phyloP scores from a whole-genome alignment of 2,329 filamentous ascomycete genomes.

The Fusarium sp. region DNA sequence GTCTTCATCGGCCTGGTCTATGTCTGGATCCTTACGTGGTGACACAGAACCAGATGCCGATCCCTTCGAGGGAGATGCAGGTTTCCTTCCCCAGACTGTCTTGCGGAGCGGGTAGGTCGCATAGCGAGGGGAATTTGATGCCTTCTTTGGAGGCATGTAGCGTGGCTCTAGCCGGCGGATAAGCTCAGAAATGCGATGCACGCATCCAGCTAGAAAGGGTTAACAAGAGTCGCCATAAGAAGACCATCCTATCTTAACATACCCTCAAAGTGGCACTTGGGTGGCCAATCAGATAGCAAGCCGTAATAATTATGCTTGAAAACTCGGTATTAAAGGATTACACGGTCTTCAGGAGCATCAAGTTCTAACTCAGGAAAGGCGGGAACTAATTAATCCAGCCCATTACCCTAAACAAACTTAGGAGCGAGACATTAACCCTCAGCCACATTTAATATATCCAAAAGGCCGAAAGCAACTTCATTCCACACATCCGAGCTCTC shows the following conservation, averaged over 20 bases:
- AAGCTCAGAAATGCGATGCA: background rate
- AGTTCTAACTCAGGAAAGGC: background rate
- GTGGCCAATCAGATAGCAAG: background rate
- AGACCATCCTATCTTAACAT: background rate
- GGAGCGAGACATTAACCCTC: background rate
- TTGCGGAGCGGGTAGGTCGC: background rate
- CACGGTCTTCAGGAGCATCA: background rate
- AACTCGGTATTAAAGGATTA: background rate
- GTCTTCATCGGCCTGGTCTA: background rate
- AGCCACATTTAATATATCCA: background rate
- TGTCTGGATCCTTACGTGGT: background rate
- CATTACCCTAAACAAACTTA: background rate
- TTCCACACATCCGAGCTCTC: background rate
- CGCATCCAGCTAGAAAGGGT: constrained; percentile 1
- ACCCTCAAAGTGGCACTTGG: constrained; percentile 3
- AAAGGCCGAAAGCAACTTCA: constrained; percentile 12
- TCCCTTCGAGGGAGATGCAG: background rate
- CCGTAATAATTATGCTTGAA: background rate
- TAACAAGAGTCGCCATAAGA: background rate
- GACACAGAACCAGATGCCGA: constrained; percentile 7
- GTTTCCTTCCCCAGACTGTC: background rate
- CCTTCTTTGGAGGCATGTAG: constrained; percentile 10
- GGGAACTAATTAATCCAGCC: constrained; percentile 2
- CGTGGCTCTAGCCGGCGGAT: background rate
- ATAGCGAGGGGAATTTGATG: background rate